Evolutionary conservation across 768 basidiomycete genomes (phyloP).

Genomic region (Jaapia argillacea): DNA sequence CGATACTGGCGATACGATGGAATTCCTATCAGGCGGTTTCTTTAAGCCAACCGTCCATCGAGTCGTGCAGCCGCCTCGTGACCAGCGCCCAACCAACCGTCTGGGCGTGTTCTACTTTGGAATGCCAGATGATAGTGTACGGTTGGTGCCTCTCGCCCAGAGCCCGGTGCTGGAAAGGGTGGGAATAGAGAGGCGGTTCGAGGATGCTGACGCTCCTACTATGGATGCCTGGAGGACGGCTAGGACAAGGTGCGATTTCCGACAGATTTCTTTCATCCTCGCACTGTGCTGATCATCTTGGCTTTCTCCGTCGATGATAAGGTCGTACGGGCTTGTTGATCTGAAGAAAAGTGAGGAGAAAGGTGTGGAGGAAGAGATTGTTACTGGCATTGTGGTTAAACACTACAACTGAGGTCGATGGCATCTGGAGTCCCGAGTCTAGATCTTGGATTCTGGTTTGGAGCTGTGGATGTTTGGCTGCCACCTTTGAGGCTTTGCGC

Average conservation of each 20-base stretch:
- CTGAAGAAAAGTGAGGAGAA: constrained; percentile 19
- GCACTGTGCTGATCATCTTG: too few species aligned
- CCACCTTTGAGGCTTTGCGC: too few species aligned
- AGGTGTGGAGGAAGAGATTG: constrained; percentile 22
- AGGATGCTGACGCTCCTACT: constrained; percentile 17
- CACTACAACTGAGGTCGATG: constrained; percentile 19
- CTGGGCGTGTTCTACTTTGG: constrained; percentile 27
- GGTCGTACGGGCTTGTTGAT: constrained; percentile 19
- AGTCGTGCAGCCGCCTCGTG: constrained; percentile 24
- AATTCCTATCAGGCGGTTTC: constrained; percentile 25
- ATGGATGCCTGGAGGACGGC: constrained; percentile 22
- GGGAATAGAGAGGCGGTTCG: constrained; percentile 19
- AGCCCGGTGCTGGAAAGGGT: constrained; percentile 22
- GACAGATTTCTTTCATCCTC: too few species aligned
- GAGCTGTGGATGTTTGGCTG: too few species aligned
- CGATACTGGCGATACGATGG: constrained; percentile 24
- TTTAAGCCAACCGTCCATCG: constrained; percentile 28
- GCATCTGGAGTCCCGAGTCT: too few species aligned
- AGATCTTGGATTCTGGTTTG: too few species aligned
- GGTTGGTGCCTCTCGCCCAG: constrained; percentile 17
- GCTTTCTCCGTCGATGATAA: too few species aligned
- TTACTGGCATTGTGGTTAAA: constrained; percentile 21
- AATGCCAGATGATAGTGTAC: constrained; percentile 20
- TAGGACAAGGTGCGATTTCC: too few species aligned
- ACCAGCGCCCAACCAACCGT: constrained; percentile 22